A percentile compares a stretch with the other conserved stretches of the same genome.
Conservation (phyloP, 2,329 filamentous ascomycete species). For the Calonectria hongkongensis region DNA sequence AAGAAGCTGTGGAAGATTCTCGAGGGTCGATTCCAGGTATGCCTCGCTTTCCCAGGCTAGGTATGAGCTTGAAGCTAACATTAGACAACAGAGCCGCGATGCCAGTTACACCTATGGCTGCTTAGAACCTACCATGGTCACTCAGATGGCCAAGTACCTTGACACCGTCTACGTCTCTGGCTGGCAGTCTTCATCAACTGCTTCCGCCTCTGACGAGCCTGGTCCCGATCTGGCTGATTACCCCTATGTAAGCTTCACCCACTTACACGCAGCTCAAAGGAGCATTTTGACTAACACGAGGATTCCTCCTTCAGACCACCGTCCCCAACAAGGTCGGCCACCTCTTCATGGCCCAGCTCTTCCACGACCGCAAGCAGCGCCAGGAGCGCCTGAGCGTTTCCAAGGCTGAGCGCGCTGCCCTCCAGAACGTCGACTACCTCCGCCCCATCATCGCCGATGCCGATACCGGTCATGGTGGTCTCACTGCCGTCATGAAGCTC, state of each 20-base stretch:
- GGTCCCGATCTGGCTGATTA: conserved; percentile 99
- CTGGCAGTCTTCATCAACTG: conserved; percentile 98
- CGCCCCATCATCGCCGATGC: conserved; percentile 97
- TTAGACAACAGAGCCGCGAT: conserved; percentile 78
- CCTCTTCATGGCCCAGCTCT: conserved; percentile 98
- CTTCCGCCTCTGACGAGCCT: conserved; percentile 95
- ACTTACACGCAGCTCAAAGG: conserved; percentile 17
- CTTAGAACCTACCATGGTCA: conserved; percentile 98
- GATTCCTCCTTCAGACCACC: conserved; percentile 80
- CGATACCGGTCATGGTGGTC: conserved; percentile 96
- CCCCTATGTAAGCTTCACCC: conserved; percentile 81
- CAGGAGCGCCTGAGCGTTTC: conserved; percentile 91
- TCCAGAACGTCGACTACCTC: conserved; percentile 93
- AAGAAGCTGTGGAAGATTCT: conserved; percentile 97
- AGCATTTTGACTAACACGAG: conserved; percentile 56
- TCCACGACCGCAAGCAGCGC: conserved; percentile 99
- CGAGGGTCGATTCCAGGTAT: conserved; percentile 89
- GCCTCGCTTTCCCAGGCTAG: conserved; percentile 46
- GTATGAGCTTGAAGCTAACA: conserved; percentile 3
- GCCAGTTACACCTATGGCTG: conserved; percentile 98
- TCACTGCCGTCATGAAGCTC: conserved; percentile 99
- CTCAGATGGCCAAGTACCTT: conserved; percentile 99
- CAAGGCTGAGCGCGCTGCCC: conserved; percentile 81
- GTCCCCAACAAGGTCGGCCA: conserved; percentile 99
- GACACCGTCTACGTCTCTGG: conserved; percentile 99